Percentiles rank a stretch among this genome's conserved stretches.
Conservation (phyloP, 768 basidiomycete genomes). For the Leccinum ochraceum region DNA sequence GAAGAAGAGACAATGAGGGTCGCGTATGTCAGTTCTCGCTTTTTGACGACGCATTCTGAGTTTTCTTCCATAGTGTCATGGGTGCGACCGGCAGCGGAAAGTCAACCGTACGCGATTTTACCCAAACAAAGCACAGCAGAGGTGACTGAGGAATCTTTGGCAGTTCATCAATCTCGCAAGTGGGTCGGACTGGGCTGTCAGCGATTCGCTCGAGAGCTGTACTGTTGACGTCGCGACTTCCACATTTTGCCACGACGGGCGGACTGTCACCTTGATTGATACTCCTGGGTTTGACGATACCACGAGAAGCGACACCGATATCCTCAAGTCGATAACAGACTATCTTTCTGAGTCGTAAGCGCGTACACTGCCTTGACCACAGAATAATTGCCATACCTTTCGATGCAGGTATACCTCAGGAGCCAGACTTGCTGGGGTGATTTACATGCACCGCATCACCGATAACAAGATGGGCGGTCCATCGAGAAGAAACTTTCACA, state of each 20-base stretch:
- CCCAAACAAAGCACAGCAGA: neutral
- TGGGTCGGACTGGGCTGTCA: constrained; percentile 22
- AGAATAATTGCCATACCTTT: neutral
- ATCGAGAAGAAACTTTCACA: constrained; percentile 49
- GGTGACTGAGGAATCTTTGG: neutral
- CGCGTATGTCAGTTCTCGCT: constrained; percentile 14
- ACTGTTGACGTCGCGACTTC: constrained; percentile 31
- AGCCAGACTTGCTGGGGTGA: constrained; percentile 38
- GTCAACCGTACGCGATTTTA: constrained; percentile 19
- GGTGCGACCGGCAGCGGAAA: constrained; percentile 28
- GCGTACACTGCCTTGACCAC: neutral
- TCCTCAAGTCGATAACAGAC: constrained; percentile 46
- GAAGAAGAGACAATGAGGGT: constrained; percentile 18
- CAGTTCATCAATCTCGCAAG: constrained; percentile 25
- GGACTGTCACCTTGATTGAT: constrained; percentile 49
- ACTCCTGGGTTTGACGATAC: constrained; percentile 66
- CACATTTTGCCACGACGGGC: constrained; percentile 45
- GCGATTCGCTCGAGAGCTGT: constrained; percentile 28
- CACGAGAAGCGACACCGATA: constrained; percentile 43
- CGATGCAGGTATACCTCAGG: constrained; percentile 29
- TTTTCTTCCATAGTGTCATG: constrained; percentile 19
- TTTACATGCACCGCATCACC: constrained; percentile 53
- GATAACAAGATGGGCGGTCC: constrained; percentile 53
- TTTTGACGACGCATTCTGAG: constrained; percentile 2
- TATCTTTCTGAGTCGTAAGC: constrained; percentile 30